A percentile compares a stretch with the other conserved stretches of the same genome.
Evolutionary conservation across 805 yeast genomes (phyloP).

Genomic region (Zygosaccharomyces lentus): DNA sequence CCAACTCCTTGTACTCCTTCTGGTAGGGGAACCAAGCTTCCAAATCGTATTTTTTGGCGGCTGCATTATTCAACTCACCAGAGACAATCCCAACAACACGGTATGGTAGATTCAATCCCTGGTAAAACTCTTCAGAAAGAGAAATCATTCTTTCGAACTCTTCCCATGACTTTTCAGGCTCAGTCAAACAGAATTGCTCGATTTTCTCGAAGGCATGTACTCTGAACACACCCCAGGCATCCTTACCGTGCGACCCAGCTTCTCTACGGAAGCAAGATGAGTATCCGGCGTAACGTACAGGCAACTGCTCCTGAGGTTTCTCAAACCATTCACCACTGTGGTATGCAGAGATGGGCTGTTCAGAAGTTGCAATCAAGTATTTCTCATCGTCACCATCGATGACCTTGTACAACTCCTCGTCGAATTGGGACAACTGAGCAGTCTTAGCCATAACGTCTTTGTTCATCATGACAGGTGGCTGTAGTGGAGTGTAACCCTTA

Average conservation of each 20-base stretch:
- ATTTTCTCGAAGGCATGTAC: slow-evolving; percentile 98
- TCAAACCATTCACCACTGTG: slow-evolving; percentile 99
- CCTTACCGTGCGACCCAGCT: slow-evolving; percentile 99
- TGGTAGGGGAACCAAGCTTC: slow-evolving; percentile 99
- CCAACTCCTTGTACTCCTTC: slow-evolving; percentile 96
- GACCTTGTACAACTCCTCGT: slow-evolving; percentile 96
- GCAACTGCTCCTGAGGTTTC: slow-evolving; percentile 93
- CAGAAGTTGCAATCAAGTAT: slow-evolving; percentile 96
- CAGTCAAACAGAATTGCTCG: slow-evolving; percentile 93
- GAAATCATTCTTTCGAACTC: slow-evolving; percentile 96
- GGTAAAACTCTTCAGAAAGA: slow-evolving; percentile 86
- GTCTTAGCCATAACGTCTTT: slow-evolving; percentile 99
- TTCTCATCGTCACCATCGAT: slow-evolving; percentile 96
- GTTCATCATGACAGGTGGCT: slow-evolving; percentile 99
- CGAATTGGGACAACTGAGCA: slow-evolving; percentile 96
- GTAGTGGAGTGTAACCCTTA: slow-evolving; percentile 82
- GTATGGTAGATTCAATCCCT: slow-evolving; percentile 88
- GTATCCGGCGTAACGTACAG: slow-evolving; percentile 95
- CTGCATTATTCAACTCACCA: slow-evolving; percentile 98
- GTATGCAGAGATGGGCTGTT: slow-evolving; percentile 97
- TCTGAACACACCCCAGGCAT: slow-evolving; percentile 99
- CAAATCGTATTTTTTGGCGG: slow-evolving; percentile 96
- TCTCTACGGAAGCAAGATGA: slow-evolving; percentile 99
- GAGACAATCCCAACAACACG: slow-evolving; percentile 97
- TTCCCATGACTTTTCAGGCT: slow-evolving; percentile 97